Evolutionary conservation across 176 grass and related monocot species (phyloP), one percentile per base, ranked within the genome.

Genomic region (Luzula sylvatica): DNA sequence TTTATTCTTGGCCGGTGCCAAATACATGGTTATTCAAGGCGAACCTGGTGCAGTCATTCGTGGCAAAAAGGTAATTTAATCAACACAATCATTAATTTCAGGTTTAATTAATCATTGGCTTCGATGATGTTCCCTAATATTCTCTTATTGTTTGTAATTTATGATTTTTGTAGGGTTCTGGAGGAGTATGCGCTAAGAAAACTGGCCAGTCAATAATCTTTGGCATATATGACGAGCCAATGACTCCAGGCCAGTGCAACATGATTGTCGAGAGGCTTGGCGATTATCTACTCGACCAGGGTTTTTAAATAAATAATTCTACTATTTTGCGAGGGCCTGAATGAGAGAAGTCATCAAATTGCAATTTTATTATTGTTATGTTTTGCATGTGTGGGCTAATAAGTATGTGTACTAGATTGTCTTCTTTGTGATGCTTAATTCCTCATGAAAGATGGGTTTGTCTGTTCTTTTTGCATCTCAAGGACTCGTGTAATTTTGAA

Each of bases 11-110:
- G 81, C 72, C 46, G 60, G 72, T 49, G 46, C 81, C 46, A 92
- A 92, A 62, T 92, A 92, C 76, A 92, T 92, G 87, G 87, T 92
- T 47, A 92, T 92, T 67, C 76, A 81, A 77, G 87, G 87, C 58
- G 87, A 92, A 92, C 43, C 73, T 20, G 69, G 50, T 17, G 69
- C 15, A 71, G 87, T 85, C 65, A 92, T 92, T 71, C 59, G 87
- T 58, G 87, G 87, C 68, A 92, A 92, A 69, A 92, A 85, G 87
- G 87, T 92, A 67, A 12, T 1, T n/a, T 38, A 35, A 35, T 35
- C 30, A 35, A 35, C 30, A 35, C 30, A 35, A 7, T 35, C 0
- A 5, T 3, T 0, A 13, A 29, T 16, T 20, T 15, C 7, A 12
- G 26, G 8, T 25, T 61, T 24, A 25, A 11, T 61, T 45, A 6